Conservation (phyloP, 2,329 filamentous ascomycete genomes). For the Fusarium austroafricanum region DNA sequence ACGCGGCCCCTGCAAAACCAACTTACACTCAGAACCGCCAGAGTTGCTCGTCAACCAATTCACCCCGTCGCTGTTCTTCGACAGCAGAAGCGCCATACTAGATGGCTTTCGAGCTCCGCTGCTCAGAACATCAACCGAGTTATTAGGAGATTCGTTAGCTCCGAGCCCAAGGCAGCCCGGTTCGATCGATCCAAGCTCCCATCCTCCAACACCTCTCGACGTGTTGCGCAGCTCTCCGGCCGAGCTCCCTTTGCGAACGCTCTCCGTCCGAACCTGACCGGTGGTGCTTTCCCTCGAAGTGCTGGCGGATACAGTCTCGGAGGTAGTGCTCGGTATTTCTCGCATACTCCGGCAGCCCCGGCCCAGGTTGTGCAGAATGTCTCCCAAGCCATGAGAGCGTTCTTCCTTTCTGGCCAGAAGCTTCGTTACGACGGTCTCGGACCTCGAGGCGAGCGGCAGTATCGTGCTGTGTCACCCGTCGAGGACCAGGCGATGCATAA, state of each 20-base stretch:
- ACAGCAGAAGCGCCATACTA: constrained; percentile 56
- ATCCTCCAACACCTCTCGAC: constrained; percentile 61
- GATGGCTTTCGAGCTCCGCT: constrained; percentile 62
- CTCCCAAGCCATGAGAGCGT: constrained; percentile 91
- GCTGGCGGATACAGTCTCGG: constrained; percentile 86
- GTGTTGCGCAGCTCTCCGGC: constrained; percentile 72
- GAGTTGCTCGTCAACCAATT: constrained; percentile 61
- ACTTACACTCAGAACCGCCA: constrained; percentile 56
- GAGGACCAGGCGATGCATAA: constrained; percentile 79
- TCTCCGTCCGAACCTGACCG: constrained; percentile 91
- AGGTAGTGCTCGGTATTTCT: constrained; percentile 88
- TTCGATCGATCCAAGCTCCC: constrained; percentile 63
- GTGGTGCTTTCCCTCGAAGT: constrained; percentile 83
- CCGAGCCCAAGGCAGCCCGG: constrained; percentile 51
- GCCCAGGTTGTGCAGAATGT: constrained; percentile 95
- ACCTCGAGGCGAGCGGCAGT: constrained; percentile 79
- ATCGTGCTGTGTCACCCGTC: constrained; percentile 78
- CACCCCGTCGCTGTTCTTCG: constrained; percentile 65
- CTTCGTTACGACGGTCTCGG: constrained; percentile 85
- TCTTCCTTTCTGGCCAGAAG: constrained; percentile 91
- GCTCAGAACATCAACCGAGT: constrained; percentile 58
- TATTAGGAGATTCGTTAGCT: constrained; percentile 65
- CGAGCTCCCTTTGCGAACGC: constrained; percentile 89
- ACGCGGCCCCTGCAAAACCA: constrained; percentile 59
- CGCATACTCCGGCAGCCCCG: constrained; percentile 84